A percentile compares a stretch with the other conserved stretches of the same genome.
These are phyloP conservation scores for Colletotrichum orbiculare DNA, from an alignment of 2,329 filamentous ascomycete species.

Conservation along the genomic window DNA sequence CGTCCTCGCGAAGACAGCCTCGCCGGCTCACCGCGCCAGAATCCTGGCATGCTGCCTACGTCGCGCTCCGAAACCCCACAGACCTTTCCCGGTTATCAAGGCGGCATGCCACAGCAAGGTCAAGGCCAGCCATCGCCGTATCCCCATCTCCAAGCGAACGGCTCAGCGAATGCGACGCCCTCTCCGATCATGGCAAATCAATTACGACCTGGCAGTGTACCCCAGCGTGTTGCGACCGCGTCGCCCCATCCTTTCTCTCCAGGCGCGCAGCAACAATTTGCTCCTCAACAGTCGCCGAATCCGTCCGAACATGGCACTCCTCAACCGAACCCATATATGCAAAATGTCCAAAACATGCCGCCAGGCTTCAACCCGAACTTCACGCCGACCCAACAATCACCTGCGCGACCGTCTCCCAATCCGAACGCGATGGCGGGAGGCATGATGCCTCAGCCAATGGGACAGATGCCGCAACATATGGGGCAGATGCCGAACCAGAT, in stretches of 20 bases:
- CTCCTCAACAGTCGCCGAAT: constrained; percentile 78
- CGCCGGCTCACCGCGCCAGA: constrained; percentile 82
- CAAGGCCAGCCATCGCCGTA: constrained; percentile 76
- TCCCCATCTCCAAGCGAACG: constrained; percentile 83
- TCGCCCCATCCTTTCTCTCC: constrained; percentile 93
- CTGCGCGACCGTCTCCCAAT: constrained; percentile 65
- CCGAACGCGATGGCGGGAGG: constrained; percentile 63
- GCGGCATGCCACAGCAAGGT: constrained; percentile 70
- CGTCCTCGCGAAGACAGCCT: constrained; percentile 86
- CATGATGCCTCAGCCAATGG: constrained; percentile 63
- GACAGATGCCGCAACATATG: constrained; percentile 56
- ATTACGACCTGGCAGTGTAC: constrained; percentile 74
- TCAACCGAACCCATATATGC: constrained; percentile 78
- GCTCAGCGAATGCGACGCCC: constrained; percentile 85
- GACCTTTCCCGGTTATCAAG: constrained; percentile 80
- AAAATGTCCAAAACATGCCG: constrained; percentile 67
- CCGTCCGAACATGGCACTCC: constrained; percentile 82
- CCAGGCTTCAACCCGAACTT: constrained; percentile 70
- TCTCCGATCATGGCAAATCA: constrained; percentile 94
- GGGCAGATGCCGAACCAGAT: constrained; percentile 47
- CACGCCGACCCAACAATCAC: constrained; percentile 66
- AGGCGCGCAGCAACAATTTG: constrained; percentile 74
- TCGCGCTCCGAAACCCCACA: constrained; percentile 95
- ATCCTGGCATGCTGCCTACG: constrained; percentile 77
- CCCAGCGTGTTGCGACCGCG: constrained; percentile 87